Evolutionary conservation across 2,329 filamentous ascomycete species (phyloP), one percentile per base, ranked within the genome.

Genomic region (Fusarium heterosporum): DNA sequence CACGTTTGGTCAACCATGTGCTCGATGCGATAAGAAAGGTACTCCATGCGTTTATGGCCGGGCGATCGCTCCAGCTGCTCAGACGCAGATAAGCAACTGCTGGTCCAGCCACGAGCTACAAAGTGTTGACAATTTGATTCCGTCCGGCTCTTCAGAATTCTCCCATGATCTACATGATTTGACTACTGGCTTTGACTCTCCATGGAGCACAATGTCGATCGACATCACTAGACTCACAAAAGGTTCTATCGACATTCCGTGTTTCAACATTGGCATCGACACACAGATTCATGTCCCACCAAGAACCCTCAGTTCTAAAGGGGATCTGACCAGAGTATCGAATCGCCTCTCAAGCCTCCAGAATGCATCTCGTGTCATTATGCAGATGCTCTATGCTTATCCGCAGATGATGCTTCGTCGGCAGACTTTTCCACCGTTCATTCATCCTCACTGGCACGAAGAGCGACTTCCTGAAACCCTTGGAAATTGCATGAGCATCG

Each of bases 321-420:
- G 41, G 0, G 61, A 71, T 19, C 12, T 74, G 1, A 64, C 61
- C 2, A 70, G 43, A 3, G 45, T 74, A 8, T 58, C 56, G 1
- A 53, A 58, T 8, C 53, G 50, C 1, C 51, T 45, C 5, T 50
- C 60, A 8, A 57, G 46, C 2, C 29, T 56, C 2, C 63, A 69
- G 13, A 57, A 66, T 13, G 69, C 71, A 4, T 68, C 72, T 0
- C 56, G 55, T 1, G 53, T 76, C 1, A 71, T 76, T 13, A 50
- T 68, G 11, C 70, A 74, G 12, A 68, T 64, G 2, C 48, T 76
- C 2, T 66, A 73, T 19, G 64, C 74, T 1, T 77, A 73, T 32
- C 75, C 75, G 0, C 72, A 66, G 10, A 75, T 75, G 75, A 77
- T 77, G 75, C 64, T 73, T 9, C 66, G 72, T 8, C 72, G 72